These are phyloP conservation scores for Peronospora farinosa DNA, from an alignment of 352 stramenopile genomes.

Conservation along the genomic window DNA sequence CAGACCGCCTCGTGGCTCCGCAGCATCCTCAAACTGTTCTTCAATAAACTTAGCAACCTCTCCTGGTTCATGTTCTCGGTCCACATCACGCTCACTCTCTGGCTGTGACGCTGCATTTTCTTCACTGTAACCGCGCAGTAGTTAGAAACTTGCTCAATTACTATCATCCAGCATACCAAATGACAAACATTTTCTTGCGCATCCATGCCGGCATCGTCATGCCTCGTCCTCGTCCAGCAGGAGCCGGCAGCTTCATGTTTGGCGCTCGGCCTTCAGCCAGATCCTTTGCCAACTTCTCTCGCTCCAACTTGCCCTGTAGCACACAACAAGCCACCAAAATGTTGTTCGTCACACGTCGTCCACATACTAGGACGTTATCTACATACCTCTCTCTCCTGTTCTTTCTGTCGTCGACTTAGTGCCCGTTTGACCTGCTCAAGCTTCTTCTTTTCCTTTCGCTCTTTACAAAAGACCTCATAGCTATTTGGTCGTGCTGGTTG, in stretches of 20 bases:
- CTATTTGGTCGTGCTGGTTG: constrained; percentile 83
- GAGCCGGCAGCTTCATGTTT: constrained; percentile 36
- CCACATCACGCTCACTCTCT: constrained; percentile 31
- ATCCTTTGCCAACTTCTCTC: constrained; percentile 62
- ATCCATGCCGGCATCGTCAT: constrained; percentile 92
- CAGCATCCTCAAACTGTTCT: constrained; percentile 59
- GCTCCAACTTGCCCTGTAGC: constrained; percentile 52
- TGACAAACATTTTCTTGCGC: constrained; percentile 83
- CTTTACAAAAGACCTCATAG: constrained; percentile 85
- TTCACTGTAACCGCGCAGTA: constrained; percentile 39
- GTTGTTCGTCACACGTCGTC: constrained; percentile 1
- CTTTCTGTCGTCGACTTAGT: constrained; percentile 64
- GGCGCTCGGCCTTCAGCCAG: constrained; percentile 60
- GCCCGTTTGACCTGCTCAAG: constrained; percentile 78
- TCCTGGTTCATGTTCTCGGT: constrained; percentile 6
- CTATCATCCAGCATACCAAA: neutral
- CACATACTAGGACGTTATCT: neutral
- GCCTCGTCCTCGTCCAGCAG: constrained; percentile 71
- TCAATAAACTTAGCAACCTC: constrained; percentile 4
- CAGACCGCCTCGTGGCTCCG: constrained; percentile 22
- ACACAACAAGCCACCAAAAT: constrained; percentile 1
- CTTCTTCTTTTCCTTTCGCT: constrained; percentile 65
- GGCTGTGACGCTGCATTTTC: constrained; percentile 31
- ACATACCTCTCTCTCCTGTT: constrained; percentile 63
- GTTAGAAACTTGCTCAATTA: constrained; percentile 9